Evolutionary conservation across 441 rosid species (phyloP), one percentile per base, ranked within the genome.

Genomic region (Croton laevigatus): DNA sequence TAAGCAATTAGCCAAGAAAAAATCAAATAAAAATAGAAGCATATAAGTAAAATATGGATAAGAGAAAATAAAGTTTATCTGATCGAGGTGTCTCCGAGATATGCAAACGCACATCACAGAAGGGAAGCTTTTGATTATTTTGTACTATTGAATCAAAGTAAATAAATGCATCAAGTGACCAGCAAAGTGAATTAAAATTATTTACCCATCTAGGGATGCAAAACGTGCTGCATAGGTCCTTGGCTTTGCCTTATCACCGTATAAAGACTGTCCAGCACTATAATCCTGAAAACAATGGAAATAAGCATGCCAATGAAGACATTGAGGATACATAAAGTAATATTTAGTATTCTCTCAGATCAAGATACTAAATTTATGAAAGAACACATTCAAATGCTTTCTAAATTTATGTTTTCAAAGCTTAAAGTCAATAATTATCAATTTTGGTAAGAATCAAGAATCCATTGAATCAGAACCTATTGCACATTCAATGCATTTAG

Each of bases 181-280:
- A 37, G 17, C 48, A 66, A 44, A 20, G 68, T 58, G 38, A 68
- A 45, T 27, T n/a, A 27, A 55, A 62, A 51, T 16, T 27, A 36
- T 65, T 66, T 89, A 91, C 97, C 98, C 97, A 78, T 92, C 96
- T 60, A 93, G 78, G 76, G 91, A 77, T 64, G 92, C 90, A 74
- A 90, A 94, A 60, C 97, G 88, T 0, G 99, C 97, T 3, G 90
- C 97, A 74, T 85, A 94, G 68, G 87, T 82, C 78, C 82, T 87
- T 5, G 96, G 88, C 81, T 92, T 92, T 69, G 87, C 99, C 81
- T 91, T 94, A 74, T 94, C 97, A 38, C 98, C 98, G 51, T 91
- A 94, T 10, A 94, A 87, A 74, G 97, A 83, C 75, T 81, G 38
- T 44, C 98, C 97, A 8, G 93, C 96, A 87, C 84, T 84, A 75